Conservation (phyloP, 2,329 filamentous ascomycete genomes). For the Dendryphion nanum region DNA sequence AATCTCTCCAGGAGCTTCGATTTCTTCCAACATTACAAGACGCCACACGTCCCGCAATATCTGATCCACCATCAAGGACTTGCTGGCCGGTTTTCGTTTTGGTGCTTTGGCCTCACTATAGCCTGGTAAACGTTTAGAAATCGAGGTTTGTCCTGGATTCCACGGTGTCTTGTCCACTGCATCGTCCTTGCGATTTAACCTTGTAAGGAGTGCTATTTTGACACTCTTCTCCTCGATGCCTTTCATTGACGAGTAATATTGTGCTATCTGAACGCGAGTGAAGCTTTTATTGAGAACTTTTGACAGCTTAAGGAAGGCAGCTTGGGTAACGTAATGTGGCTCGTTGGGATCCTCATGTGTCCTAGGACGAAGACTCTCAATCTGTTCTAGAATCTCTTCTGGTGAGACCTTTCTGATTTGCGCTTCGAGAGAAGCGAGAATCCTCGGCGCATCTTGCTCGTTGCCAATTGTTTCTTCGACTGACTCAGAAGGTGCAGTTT, state of each 20-base stretch:
- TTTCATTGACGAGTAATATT: slow-evolving; percentile 26
- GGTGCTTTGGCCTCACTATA: slow-evolving; percentile 1
- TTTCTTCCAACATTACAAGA: slow-evolving; percentile 33
- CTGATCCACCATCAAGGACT: slow-evolving; percentile 31
- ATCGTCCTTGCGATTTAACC: slow-evolving; percentile 13
- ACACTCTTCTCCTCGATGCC: slow-evolving; percentile 15
- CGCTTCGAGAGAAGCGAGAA: slow-evolving; percentile 25
- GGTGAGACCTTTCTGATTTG: slow-evolving; percentile 19
- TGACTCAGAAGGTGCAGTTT: slow-evolving; percentile 1
- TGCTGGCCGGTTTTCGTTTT: slow-evolving; percentile 17
- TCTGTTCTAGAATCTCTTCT: slow-evolving; percentile 30
- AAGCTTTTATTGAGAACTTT: slow-evolving; percentile 25
- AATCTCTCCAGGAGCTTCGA: slow-evolving; percentile 34
- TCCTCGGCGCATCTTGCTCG: slow-evolving; percentile 18
- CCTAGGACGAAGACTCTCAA: slow-evolving; percentile 30
- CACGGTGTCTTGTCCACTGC: slow-evolving; percentile 27
- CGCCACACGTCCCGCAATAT: slow-evolving; percentile 36
- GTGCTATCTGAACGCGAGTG: slow-evolving; percentile 26
- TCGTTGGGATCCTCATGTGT: slow-evolving; percentile 16
- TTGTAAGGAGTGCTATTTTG: slow-evolving; percentile 10
- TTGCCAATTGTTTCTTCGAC: slow-evolving; percentile 4
- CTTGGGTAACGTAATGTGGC: slow-evolving; percentile 27
- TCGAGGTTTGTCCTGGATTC: slow-evolving; percentile 28
- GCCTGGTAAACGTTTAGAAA: slow-evolving; percentile 24
- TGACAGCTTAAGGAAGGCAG: slow-evolving; percentile 23